These are phyloP conservation scores for Lophiostoma macrostomum DNA, from an alignment of 495 filamentous ascomycete species.

Conservation along the genomic window DNA sequence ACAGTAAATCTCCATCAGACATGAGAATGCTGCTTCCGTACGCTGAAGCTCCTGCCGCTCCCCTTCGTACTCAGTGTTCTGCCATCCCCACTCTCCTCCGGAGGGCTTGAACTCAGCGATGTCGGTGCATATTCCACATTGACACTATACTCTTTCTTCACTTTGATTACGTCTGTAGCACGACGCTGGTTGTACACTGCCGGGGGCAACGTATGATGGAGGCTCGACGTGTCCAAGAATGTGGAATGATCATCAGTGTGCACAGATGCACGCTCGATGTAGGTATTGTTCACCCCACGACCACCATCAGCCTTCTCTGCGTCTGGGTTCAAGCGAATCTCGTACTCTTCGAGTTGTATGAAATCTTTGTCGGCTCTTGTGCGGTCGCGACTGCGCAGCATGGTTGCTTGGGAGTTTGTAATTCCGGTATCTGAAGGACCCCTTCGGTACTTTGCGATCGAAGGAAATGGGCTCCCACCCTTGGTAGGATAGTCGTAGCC, in stretches of 20 bases:
- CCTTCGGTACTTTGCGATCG: background rate
- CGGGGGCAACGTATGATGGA: background rate
- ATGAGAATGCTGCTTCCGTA: too few species aligned
- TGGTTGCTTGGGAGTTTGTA: background rate
- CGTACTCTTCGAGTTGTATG: constrained; percentile 17
- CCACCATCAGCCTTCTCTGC: background rate
- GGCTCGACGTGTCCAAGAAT: background rate
- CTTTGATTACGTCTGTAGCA: background rate
- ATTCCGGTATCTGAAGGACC: background rate
- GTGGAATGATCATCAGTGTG: background rate
- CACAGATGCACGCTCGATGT: constrained; percentile 2
- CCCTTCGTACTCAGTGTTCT: too few species aligned
- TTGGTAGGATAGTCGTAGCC: constrained; percentile 9
- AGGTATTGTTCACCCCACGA: constrained; percentile 5
- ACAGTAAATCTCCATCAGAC: too few species aligned
- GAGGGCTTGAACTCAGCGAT: background rate
- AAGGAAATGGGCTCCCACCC: constrained; percentile 9
- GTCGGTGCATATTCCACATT: constrained; percentile 1
- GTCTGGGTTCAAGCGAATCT: background rate
- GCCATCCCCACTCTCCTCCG: background rate
- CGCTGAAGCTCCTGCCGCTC: too few species aligned
- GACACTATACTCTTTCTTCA: constrained; percentile 20
- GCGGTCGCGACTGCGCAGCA: constrained; percentile 4
- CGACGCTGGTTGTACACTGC: background rate
- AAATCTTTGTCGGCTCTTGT: constrained; percentile 17